These are phyloP conservation scores for Pisolithus tinctorius DNA, from an alignment of 768 basidiomycete species.

Conservation along the genomic window DNA sequence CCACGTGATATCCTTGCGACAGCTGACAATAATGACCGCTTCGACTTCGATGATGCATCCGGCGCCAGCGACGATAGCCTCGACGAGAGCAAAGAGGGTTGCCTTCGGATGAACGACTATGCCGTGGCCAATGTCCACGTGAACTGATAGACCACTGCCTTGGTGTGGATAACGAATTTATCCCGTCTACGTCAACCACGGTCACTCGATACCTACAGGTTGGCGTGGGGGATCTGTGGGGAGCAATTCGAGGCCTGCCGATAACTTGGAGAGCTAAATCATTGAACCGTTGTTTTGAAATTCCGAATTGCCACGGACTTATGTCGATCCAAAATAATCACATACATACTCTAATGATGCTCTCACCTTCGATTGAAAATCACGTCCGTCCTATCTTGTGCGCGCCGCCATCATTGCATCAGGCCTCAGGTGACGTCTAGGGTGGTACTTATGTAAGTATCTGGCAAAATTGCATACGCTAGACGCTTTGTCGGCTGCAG, in stretches of 20 bases:
- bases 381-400: too few species aligned
- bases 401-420: too few species aligned
- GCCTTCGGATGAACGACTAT: slow-evolving; percentile 92
- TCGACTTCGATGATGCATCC: slow-evolving; percentile 87
- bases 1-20: slow-evolving; percentile 83
- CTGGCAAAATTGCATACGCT: slow-evolving; percentile 26
- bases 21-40: slow-evolving; percentile 81
- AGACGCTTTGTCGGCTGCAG: too few species aligned
- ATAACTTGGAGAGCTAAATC: too few species aligned
- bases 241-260: slow-evolving; percentile 9
- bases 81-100: slow-evolving; percentile 85
- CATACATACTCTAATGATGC: too few species aligned
- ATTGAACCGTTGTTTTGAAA: too few species aligned
- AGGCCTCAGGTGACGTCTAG: too few species aligned
- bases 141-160: slow-evolving; percentile 81
- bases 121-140: slow-evolving; percentile 90
- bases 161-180: slow-evolving; percentile 86
- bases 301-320: too few species aligned
- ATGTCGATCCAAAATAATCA: background rate
- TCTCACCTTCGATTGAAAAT: too few species aligned
- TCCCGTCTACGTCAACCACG: slow-evolving; percentile 51
- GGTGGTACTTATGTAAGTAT: too few species aligned
- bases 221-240: background rate
- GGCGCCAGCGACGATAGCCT: slow-evolving; percentile 83
- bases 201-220: background rate